Percentiles rank a stretch among this genome's conserved stretches.
Evolutionary conservation across 768 basidiomycete species (phyloP).

Genomic region (Chalciporus piperatus): DNA sequence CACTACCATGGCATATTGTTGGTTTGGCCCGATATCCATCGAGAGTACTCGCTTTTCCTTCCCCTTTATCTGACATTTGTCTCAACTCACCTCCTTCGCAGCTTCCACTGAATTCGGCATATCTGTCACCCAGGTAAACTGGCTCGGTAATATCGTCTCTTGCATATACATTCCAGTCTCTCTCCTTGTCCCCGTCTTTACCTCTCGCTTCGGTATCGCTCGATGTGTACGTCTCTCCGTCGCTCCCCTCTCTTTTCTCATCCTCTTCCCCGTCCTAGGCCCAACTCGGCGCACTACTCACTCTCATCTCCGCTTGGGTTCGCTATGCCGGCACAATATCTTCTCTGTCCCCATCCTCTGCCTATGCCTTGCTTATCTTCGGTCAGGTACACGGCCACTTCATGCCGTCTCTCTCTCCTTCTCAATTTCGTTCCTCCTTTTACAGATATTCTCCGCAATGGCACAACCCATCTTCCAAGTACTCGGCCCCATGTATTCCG

Average conservation of each 20-base stretch:
- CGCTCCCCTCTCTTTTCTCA: neutral
- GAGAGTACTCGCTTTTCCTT: conserved; percentile 40
- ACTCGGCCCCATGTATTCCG: conserved; percentile 76
- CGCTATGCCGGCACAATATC: conserved; percentile 67
- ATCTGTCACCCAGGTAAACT: conserved; percentile 69
- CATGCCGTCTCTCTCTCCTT: neutral
- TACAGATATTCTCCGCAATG: conserved; percentile 58
- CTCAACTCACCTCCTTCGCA: conserved; percentile 21
- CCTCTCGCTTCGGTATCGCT: conserved; percentile 57
- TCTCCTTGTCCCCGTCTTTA: conserved; percentile 54
- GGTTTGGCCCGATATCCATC: conserved; percentile 78
- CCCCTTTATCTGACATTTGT: neutral
- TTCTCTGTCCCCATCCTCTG: conserved; percentile 47
- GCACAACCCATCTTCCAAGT: conserved; percentile 76
- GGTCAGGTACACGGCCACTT: conserved; percentile 51
- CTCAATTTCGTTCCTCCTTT: neutral
- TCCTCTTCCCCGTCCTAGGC: conserved; percentile 41
- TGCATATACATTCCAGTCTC: conserved; percentile 63
- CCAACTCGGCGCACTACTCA: conserved; percentile 49
- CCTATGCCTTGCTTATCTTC: conserved; percentile 66
- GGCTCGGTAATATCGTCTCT: conserved; percentile 71
- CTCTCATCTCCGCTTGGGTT: conserved; percentile 71
- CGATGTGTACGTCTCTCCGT: conserved; percentile 49
- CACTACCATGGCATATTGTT: conserved; percentile 61
- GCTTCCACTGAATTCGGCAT: conserved; percentile 65